phyloP scores from a whole-genome alignment of 176 grass and related monocot genomes.

The Coix lacrymajobi region DNA sequence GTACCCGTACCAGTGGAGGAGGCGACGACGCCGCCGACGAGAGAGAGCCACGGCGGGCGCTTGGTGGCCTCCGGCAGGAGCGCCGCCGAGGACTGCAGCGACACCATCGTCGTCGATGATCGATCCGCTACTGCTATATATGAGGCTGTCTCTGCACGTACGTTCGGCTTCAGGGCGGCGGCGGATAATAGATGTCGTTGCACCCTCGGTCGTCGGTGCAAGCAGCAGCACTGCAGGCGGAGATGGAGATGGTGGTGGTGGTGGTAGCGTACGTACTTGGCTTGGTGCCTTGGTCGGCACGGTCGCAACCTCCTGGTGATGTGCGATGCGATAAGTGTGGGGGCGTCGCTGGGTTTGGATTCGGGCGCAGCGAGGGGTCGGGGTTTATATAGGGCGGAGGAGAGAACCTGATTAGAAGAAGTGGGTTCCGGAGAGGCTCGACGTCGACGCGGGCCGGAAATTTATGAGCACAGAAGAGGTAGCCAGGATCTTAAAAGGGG shows the following conservation, averaged over 20 bases:
- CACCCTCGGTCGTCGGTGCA: neutral
- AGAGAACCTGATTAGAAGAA: neutral
- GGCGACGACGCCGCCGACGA: constrained; percentile 11
- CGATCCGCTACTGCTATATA: neutral
- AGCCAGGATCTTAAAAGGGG: constrained; percentile 79
- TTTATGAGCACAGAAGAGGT: constrained; percentile 75
- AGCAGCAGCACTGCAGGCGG: no score
- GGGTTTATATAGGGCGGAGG: constrained; percentile 58
- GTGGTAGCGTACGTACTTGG: neutral
- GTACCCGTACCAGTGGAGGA: constrained; percentile 8
- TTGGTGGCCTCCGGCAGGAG: constrained; percentile 52
- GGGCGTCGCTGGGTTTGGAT: constrained; percentile 24
- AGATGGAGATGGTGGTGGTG: no score
- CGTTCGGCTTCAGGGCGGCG: no score
- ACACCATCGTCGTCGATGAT: constrained; percentile 45
- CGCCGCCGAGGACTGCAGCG: constrained; percentile 49
- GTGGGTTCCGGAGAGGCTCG: neutral
- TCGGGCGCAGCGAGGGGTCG: constrained; percentile 14
- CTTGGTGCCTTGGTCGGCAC: constrained; percentile 18
- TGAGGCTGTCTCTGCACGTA: neutral
- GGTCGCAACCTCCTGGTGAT: neutral
- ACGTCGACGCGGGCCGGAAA: constrained; percentile 27
- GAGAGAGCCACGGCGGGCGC: constrained; percentile 41
- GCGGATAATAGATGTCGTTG: no score
- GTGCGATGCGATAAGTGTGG: neutral